Conservation (phyloP, 1,284 basidiomycete genomes). For the Cutaneotrichosporon sp. region DNA sequence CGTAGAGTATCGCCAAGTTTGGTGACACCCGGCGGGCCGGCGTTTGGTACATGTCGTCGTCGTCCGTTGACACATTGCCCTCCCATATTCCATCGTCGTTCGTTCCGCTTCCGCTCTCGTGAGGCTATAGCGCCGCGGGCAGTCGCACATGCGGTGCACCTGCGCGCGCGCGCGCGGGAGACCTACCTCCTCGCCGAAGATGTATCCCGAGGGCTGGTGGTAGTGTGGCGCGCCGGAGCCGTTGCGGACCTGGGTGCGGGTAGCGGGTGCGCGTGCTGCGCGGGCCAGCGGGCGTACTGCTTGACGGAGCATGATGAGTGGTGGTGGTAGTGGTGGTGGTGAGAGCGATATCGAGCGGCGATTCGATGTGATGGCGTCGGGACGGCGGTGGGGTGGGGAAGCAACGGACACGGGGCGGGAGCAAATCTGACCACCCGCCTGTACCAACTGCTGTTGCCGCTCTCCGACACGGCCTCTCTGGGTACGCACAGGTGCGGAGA, state of each 20-base stretch:
- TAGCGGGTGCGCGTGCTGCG: constrained; percentile 6
- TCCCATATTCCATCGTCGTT: not conserved
- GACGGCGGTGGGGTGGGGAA: no score
- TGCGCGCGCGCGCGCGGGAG: not conserved
- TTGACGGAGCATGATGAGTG: constrained; percentile 17
- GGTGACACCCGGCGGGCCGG: no score
- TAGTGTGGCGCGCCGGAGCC: constrained; percentile 75
- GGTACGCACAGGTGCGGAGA: not conserved
- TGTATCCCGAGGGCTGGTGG: constrained; percentile 79
- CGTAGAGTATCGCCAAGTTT: no score
- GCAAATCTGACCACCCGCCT: not conserved
- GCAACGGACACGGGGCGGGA: not conserved
- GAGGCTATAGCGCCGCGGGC: not conserved
- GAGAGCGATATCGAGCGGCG: not conserved
- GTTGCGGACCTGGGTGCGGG: constrained; percentile 15
- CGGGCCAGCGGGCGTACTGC: constrained; percentile 11
- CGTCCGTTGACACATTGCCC: no score
- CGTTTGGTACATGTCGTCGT: no score
- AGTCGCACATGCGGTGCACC: not conserved
- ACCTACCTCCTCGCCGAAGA: constrained; percentile 83
- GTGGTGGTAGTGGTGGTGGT: not conserved
- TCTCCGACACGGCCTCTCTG: no score
- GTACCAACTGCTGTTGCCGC: no score
- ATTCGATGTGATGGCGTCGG: no score
- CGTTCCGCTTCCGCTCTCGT: not conserved